Conservation (phyloP, 2,329 filamentous ascomycete species). For the Colletotrichum scovillei region DNA sequence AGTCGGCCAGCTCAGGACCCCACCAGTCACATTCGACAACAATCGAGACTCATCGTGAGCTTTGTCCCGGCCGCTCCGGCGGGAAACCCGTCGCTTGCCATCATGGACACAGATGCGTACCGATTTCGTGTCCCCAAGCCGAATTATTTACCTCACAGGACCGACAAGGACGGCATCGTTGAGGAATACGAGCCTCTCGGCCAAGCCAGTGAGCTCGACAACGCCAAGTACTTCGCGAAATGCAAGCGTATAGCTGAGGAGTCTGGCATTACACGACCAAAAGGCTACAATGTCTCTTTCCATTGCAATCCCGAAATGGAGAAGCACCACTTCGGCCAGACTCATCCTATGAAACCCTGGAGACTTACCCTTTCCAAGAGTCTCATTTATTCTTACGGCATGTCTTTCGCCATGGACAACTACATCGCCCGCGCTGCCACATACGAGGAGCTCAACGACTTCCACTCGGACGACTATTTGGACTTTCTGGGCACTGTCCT, state of each 20-base stretch:
- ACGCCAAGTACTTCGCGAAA: constrained; percentile 67
- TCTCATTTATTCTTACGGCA: constrained; percentile 92
- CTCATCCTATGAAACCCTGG: constrained; percentile 99
- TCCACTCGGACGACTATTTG: constrained; percentile 90
- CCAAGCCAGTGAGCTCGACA: constrained; percentile 63
- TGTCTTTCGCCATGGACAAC: constrained; percentile 97
- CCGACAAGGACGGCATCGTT: constrained; percentile 62
- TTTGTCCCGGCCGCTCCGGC: constrained; percentile 13
- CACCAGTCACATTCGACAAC: constrained; percentile 7
- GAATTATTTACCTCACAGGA: constrained; percentile 69
- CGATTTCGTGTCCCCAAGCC: constrained; percentile 66
- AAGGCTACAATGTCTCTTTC: constrained; percentile 92
- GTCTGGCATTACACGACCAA: constrained; percentile 81
- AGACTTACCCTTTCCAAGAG: constrained; percentile 95
- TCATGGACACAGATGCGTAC: constrained; percentile 47
- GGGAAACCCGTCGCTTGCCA: constrained; percentile 23
- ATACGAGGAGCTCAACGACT: constrained; percentile 86
- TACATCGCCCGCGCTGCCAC: constrained; percentile 87
- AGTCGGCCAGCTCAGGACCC: background rate
- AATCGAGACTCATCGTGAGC: constrained; percentile 1
- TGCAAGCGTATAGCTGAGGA: constrained; percentile 67
- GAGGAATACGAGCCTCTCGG: constrained; percentile 65
- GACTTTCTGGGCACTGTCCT: constrained; percentile 84
- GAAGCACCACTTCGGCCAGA: constrained; percentile 95
- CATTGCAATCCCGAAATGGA: constrained; percentile 96